Conservation (phyloP, 2,329 filamentous ascomycete species). For the Fusarium subglutinans region DNA sequence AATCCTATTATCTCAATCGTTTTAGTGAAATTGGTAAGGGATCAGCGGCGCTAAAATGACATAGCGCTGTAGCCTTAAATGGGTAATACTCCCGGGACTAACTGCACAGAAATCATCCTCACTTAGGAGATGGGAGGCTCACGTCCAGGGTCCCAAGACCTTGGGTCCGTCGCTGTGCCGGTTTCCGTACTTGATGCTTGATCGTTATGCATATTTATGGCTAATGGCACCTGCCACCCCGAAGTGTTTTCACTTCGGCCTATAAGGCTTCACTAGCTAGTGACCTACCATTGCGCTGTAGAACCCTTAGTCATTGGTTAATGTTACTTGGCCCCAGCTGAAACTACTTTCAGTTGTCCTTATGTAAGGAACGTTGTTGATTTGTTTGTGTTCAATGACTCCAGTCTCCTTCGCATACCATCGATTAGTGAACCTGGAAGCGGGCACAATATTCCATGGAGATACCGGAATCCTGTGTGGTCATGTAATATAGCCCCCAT, state of each 20-base stretch:
- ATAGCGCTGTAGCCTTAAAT: background rate
- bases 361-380: accelerated
- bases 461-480: background rate
- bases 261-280: background rate
- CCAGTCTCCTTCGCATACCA: background rate
- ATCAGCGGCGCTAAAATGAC: background rate
- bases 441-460: background rate
- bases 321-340: background rate
- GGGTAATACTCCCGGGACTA: background rate
- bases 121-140: background rate
- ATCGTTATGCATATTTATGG: background rate
- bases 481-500: background rate
- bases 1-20: background rate
- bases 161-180: background rate
- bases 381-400: background rate
- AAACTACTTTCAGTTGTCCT: background rate
- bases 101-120: background rate
- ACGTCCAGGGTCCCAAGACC: too few species aligned
- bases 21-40: background rate
- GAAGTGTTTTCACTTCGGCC: too few species aligned
- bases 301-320: too few species aligned
- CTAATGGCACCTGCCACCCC: background rate
- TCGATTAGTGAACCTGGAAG: background rate
- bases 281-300: background rate
- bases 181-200: background rate